These are phyloP conservation scores for Sinapis alba DNA, from an alignment of 441 rosid genomes.

Conservation along the genomic window DNA sequence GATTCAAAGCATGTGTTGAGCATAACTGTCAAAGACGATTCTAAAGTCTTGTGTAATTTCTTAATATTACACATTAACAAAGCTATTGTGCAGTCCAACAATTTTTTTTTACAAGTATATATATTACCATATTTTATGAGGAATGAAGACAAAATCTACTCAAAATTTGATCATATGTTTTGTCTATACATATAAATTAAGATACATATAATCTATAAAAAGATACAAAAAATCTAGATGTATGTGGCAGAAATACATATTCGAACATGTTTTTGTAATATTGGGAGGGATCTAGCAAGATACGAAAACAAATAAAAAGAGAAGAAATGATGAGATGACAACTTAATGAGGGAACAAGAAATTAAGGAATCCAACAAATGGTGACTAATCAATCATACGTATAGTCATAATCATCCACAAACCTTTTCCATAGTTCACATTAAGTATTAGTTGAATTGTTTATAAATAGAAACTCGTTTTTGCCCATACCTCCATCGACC, in stretches of 20 bases:
- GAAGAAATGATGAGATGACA: slow-evolving; percentile 29
- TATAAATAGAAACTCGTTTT: slow-evolving; percentile 21
- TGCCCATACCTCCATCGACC: slow-evolving; percentile 31
- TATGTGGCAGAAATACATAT: background rate
- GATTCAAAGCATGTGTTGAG: background rate
- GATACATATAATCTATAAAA: too few relatives aligned
- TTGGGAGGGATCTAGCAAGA: background rate
- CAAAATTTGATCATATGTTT: background rate
- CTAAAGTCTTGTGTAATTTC: background rate
- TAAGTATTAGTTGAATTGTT: background rate
- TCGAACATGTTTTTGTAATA: background rate
- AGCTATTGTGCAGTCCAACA: background rate
- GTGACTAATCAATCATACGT: slow-evolving; percentile 35
- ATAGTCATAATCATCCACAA: slow-evolving; percentile 27
- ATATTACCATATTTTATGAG: background rate
- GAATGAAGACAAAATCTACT: slow-evolving; percentile 7
- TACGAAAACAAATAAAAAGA: background rate
- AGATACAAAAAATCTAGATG: too few relatives aligned
- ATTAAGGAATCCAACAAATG: slow-evolving; percentile 24
- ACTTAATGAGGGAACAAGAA: slow-evolving; percentile 26
- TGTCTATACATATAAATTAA: too few relatives aligned
- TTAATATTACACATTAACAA: background rate
- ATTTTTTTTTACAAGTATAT: background rate
- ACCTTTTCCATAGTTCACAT: slow-evolving; percentile 15
- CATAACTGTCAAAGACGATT: background rate